Conservation (phyloP, 805 yeast species). For the Candida maris region DNA sequence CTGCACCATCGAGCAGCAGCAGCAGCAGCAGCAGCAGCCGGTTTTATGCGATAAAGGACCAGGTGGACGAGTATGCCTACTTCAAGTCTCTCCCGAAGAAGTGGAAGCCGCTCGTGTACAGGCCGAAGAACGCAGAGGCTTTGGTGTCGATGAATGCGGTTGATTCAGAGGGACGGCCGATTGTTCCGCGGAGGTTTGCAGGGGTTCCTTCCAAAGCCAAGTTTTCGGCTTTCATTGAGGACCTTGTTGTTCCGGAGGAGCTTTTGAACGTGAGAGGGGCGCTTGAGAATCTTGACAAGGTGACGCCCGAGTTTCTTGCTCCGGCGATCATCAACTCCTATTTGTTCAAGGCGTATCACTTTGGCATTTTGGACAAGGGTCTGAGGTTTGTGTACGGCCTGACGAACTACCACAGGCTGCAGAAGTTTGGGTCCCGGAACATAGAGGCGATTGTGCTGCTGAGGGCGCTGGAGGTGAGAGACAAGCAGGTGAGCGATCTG, state of each 20-base stretch:
- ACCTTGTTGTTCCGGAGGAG: conserved; percentile 23
- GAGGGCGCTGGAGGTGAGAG: conserved; percentile 20
- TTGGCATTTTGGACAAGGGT: conserved; percentile 17
- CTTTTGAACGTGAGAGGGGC: conserved; percentile 16
- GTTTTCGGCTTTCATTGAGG: conserved; percentile 24
- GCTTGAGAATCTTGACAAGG: conserved; percentile 13
- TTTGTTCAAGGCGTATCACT: conserved; percentile 24
- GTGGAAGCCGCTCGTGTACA: conserved; percentile 24
- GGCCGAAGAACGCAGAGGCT: conserved; percentile 20
- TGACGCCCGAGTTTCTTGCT: conserved; percentile 17
- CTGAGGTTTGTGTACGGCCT: conserved; percentile 21
- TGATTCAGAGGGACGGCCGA: conserved; percentile 27
- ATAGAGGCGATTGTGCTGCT: conserved; percentile 24
- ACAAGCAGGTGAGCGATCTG: conserved; percentile 8
- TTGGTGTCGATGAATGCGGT: conserved; percentile 20
- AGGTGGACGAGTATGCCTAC: conserved; percentile 29
- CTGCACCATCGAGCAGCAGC: background rate
- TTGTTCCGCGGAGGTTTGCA: conserved; percentile 21
- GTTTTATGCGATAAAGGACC: conserved; percentile 22
- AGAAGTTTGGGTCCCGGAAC: conserved; percentile 16
- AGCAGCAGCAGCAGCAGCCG: background rate
- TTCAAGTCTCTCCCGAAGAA: conserved; percentile 20
- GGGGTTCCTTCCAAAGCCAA: conserved; percentile 26
- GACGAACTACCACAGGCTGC: conserved; percentile 10
- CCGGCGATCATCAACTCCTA: conserved; percentile 24